Percentiles rank a stretch among this genome's conserved stretches.
These are phyloP conservation scores for Aschersonia sp. DNA, from an alignment of 2,329 filamentous ascomycete species.

Conservation along the genomic window DNA sequence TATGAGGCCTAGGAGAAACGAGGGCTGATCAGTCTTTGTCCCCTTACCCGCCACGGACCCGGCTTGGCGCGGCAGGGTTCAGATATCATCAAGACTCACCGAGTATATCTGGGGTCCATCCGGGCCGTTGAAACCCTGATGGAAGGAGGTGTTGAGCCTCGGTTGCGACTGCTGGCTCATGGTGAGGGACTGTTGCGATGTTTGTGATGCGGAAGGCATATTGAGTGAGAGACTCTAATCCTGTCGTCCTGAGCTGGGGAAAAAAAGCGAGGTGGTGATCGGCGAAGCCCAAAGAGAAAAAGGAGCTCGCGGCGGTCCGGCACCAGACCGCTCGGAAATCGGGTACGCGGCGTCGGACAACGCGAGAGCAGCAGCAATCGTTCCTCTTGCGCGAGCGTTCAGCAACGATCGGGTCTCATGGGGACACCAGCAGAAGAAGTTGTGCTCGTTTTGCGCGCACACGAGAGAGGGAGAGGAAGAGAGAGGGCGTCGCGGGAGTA, in stretches of 20 bases:
- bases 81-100: slow-evolving; percentile 21
- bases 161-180: slow-evolving; percentile 40
- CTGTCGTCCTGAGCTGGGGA: too few relatives aligned
- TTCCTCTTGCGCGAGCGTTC: too few relatives aligned
- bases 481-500: background rate
- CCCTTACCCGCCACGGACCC: background rate
- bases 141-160: slow-evolving; percentile 22
- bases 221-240: background rate
- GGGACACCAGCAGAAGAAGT: too few relatives aligned
- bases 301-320: too few relatives aligned
- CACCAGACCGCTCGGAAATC: too few relatives aligned
- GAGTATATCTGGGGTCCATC: slow-evolving; percentile 47
- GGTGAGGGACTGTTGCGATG: slow-evolving; percentile 40
- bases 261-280: too few relatives aligned
- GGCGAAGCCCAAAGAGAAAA: too few relatives aligned
- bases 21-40: background rate
- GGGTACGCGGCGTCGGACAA: too few relatives aligned
- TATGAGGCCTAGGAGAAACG: slow-evolving; percentile 53
- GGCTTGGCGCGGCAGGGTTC: background rate
- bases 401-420: too few relatives aligned
- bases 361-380: too few relatives aligned
- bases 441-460: too few relatives aligned
- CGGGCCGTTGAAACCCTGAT: slow-evolving; percentile 17
- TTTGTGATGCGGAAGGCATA: slow-evolving; percentile 31
- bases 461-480: too few relatives aligned